Conservation (phyloP, 2,329 filamentous ascomycete genomes). For the Colletotrichum cereale region DNA sequence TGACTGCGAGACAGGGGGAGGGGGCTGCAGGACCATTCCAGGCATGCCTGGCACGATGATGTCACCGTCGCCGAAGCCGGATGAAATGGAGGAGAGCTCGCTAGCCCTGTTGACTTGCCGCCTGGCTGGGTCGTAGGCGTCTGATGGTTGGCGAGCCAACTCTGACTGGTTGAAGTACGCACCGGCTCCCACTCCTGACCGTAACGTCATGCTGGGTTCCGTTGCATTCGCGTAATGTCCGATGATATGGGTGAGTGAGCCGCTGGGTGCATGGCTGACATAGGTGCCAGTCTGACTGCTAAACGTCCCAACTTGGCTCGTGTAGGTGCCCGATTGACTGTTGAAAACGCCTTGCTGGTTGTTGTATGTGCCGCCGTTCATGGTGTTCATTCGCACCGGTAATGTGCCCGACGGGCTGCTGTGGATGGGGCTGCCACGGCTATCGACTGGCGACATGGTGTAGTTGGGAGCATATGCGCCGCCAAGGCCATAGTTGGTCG, state of each 20-base stretch:
- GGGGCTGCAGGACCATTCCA: slow-evolving; percentile 31
- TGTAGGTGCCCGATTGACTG: slow-evolving; percentile 26
- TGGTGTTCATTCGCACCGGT: slow-evolving; percentile 26
- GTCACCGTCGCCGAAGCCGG: slow-evolving; percentile 73
- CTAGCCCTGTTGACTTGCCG: slow-evolving; percentile 58
- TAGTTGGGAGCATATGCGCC: slow-evolving; percentile 24
- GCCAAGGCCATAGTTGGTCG: slow-evolving; percentile 14
- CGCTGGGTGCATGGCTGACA: slow-evolving; percentile 34
- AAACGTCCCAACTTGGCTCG: slow-evolving; percentile 26
- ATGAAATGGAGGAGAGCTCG: slow-evolving; percentile 71
- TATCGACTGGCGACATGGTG: slow-evolving; percentile 34
- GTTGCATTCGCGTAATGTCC: slow-evolving; percentile 32
- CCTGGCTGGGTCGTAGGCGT: slow-evolving; percentile 51
- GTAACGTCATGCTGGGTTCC: slow-evolving; percentile 47
- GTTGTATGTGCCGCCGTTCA: slow-evolving; percentile 30
- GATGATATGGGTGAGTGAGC: slow-evolving; percentile 31
- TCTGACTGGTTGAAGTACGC: slow-evolving; percentile 56
- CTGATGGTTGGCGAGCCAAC: slow-evolving; percentile 51
- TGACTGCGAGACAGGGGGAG: slow-evolving; percentile 32
- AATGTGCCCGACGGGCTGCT: slow-evolving; percentile 34
- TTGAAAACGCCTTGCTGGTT: slow-evolving; percentile 21
- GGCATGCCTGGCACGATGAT: slow-evolving; percentile 59
- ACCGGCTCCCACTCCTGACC: slow-evolving; percentile 52
- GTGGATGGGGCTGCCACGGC: slow-evolving; percentile 31
- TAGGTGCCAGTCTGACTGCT: slow-evolving; percentile 42